phyloP scores from a whole-genome alignment of 1,139 yeast genomes.

The Saccharomycopsis hybrid region DNA sequence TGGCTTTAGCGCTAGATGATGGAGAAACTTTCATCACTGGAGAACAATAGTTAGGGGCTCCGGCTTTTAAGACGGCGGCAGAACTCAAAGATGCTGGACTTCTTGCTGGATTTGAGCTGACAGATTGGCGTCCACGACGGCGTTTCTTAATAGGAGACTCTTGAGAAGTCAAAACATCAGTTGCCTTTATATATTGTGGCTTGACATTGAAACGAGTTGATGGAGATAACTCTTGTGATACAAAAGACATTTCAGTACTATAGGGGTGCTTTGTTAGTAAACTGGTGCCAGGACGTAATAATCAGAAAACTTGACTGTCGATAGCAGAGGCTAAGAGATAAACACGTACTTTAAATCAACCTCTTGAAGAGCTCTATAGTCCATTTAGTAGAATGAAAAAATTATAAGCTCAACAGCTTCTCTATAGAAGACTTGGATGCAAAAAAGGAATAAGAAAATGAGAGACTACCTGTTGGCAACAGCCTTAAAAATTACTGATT shows the following conservation, averaged over 20 bases:
- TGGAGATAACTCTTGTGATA: neutral
- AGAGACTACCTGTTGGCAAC: too few species aligned
- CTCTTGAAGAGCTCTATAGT: too few species aligned
- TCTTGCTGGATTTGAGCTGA: neutral
- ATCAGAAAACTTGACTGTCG: too few species aligned
- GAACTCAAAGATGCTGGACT: slow-evolving; percentile 26
- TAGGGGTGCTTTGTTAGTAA: neutral
- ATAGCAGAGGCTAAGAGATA: too few species aligned
- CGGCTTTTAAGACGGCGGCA: slow-evolving; percentile 29
- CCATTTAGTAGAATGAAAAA: too few species aligned
- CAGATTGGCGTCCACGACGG: slow-evolving; percentile 13
- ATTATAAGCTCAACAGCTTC: too few species aligned
- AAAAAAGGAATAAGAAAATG: too few species aligned
- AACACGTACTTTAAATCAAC: too few species aligned
- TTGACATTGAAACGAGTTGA: neutral
- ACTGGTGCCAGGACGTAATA: neutral
- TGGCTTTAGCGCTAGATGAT: neutral
- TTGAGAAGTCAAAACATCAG: slow-evolving; percentile 4
- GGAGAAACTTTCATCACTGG: slow-evolving; percentile 32
- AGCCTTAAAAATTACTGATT: too few species aligned
- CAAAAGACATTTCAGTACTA: slow-evolving; percentile 2
- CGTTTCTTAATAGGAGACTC: slow-evolving; percentile 15
- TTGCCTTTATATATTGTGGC: neutral
- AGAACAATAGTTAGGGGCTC: slow-evolving; percentile 27
- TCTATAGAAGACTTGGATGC: too few species aligned